A percentile compares a stretch with the other conserved stretches of the same genome.
Evolutionary conservation across 2,329 filamentous ascomycete species (phyloP).

Genomic region (Tolypocladium inflatum): DNA sequence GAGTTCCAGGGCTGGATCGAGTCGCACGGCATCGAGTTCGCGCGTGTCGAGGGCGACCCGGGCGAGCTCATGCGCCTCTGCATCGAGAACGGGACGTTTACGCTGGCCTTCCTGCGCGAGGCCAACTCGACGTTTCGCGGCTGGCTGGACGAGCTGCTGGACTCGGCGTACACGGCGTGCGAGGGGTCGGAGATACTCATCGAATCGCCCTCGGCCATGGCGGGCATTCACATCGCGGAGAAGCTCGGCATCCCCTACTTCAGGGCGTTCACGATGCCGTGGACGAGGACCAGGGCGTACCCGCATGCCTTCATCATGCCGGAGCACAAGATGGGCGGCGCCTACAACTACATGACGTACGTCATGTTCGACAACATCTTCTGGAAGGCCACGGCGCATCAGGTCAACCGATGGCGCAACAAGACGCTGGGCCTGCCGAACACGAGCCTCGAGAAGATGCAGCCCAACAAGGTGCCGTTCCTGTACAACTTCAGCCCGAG

Average conservation of each 20-base stretch:
- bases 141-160: constrained; percentile 88
- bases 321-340: constrained; percentile 87
- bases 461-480: constrained; percentile 96
- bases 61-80: constrained; percentile 92
- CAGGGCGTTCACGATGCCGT: constrained; percentile 96
- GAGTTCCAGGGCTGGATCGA: constrained; percentile 88
- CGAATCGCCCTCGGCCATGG: constrained; percentile 94
- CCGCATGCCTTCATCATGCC: constrained; percentile 93
- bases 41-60: constrained; percentile 79
- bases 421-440: constrained; percentile 67
- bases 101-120: constrained; percentile 79
- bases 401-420: constrained; percentile 89
- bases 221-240: constrained; percentile 94
- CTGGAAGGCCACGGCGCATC: constrained; percentile 85
- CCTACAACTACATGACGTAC: constrained; percentile 92
- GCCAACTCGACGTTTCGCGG: constrained; percentile 79
- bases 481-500: constrained; percentile 93
- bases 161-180: constrained; percentile 74
- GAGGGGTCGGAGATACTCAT: constrained; percentile 84
- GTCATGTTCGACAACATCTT: constrained; percentile 95
- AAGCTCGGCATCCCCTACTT: constrained; percentile 91
- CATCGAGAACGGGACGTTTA: constrained; percentile 96
- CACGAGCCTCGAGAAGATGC: constrained; percentile 82
- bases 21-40: constrained; percentile 90
- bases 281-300: constrained; percentile 91